Evolutionary conservation across 352 stramenopile genomes (phyloP).

Genomic region (Pythium coloratum): DNA sequence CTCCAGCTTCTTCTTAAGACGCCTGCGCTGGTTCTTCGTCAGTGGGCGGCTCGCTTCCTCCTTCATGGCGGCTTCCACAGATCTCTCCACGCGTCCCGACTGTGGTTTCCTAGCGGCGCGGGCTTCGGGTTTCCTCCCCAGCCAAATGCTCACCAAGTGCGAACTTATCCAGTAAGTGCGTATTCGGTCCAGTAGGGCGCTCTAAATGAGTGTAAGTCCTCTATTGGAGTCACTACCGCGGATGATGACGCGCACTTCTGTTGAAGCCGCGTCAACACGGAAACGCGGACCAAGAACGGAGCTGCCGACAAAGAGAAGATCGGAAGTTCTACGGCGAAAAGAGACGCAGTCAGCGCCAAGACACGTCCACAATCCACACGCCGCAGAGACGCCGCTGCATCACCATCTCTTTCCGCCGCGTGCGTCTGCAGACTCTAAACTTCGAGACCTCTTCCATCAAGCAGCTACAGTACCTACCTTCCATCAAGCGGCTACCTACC

Average conservation of each 20-base stretch:
- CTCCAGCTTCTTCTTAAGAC: conserved; percentile 83
- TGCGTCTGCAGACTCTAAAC: not conserved
- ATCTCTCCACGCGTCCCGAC: not conserved
- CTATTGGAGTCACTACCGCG: not conserved
- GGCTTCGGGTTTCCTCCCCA: conserved; percentile 3
- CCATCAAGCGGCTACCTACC: not conserved
- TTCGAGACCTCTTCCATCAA: not conserved
- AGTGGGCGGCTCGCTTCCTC: conserved; percentile 39
- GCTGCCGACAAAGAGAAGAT: not conserved
- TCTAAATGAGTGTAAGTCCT: not conserved
- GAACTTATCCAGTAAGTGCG: conserved; percentile 9
- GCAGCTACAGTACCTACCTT: too few species aligned
- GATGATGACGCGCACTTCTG: not conserved
- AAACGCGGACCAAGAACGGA: not conserved
- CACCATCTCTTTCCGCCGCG: not conserved
- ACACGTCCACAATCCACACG: not conserved
- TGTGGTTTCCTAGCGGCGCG: conserved; percentile 2
- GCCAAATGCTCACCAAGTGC: conserved; percentile 1
- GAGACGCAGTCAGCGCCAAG: not conserved
- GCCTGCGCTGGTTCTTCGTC: conserved; percentile 82
- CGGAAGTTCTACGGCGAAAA: not conserved
- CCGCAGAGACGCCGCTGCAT: not conserved
- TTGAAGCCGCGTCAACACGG: conserved; percentile 19
- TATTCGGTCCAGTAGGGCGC: not conserved
- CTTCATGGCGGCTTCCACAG: conserved; percentile 15